phyloP scores from a whole-genome alignment of 1,284 basidiomycete species.

The Trichosporon sp. region DNA sequence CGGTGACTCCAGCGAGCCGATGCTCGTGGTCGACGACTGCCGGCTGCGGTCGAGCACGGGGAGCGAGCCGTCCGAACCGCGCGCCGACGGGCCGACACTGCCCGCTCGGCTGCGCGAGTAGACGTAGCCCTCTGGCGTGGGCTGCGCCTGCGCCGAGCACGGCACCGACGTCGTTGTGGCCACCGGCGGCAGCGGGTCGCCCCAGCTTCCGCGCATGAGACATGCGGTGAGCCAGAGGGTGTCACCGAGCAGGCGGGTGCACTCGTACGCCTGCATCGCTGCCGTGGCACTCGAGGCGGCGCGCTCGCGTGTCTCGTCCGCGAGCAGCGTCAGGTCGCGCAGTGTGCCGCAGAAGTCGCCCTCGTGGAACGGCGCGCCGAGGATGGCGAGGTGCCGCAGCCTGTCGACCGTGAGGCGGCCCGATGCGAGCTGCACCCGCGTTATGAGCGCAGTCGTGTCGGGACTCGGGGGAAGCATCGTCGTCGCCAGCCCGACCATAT shows the following conservation, averaged over 20 bases:
- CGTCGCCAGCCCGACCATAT: conserved; percentile 43
- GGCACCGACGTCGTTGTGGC: background rate
- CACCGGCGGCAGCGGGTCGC: background rate
- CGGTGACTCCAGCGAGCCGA: background rate
- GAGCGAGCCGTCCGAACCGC: background rate
- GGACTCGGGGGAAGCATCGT: conserved; percentile 28
- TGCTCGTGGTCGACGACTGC: background rate
- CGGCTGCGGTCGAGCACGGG: background rate
- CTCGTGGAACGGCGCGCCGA: conserved; percentile 38
- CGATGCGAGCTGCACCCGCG: conserved; percentile 42
- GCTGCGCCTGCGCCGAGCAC: background rate
- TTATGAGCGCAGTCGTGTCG: conserved; percentile 39
- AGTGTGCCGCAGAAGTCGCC: conserved; percentile 43
- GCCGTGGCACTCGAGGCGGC: conserved; percentile 35
- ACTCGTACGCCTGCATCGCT: conserved; percentile 37
- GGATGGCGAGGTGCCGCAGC: conserved; percentile 32
- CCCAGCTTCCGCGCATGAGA: background rate
- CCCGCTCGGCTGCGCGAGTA: background rate
- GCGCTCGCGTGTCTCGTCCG: conserved; percentile 37
- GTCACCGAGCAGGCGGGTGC: conserved; percentile 40
- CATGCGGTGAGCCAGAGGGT: conserved; percentile 16
- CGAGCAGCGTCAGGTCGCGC: conserved; percentile 38
- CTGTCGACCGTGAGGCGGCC: conserved; percentile 37
- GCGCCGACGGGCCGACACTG: background rate
- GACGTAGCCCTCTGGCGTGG: background rate